phyloP scores from a whole-genome alignment of 164 flowering plant species.

The Amborella trichopoda region DNA sequence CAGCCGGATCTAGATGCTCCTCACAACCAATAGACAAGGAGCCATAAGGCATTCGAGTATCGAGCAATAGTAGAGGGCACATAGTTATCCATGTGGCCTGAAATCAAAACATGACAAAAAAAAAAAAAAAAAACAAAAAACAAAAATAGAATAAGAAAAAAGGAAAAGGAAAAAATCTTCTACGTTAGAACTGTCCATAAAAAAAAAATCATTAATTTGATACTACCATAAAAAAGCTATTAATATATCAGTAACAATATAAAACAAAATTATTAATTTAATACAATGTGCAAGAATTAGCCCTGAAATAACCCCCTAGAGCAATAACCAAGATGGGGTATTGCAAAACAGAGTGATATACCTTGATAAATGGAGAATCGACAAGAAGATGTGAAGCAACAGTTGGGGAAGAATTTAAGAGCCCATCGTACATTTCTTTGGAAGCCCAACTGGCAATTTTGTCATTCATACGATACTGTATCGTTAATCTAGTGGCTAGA shows the following conservation, averaged over 20 bases:
- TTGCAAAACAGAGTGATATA: conserved; percentile 15
- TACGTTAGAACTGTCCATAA: no score
- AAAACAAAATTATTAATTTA: neutral
- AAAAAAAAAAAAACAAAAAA: neutral
- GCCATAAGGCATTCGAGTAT: conserved; percentile 89
- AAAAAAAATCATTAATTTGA: no score
- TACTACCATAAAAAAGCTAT: no score
- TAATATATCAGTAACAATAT: no score
- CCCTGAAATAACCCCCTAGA: no score
- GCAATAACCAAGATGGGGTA: neutral
- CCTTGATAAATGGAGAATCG: conserved; percentile 87
- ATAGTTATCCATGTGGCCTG: conserved; percentile 93
- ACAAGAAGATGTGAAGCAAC: conserved; percentile 75
- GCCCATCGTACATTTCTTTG: conserved; percentile 85
- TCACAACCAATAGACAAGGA: conserved; percentile 80
- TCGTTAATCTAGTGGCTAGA: conserved; percentile 54
- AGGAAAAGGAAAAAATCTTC: neutral
- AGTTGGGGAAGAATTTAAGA: conserved; percentile 45
- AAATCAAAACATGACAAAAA: conserved; percentile 10
- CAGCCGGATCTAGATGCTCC: conserved; percentile 87
- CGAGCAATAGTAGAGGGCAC: conserved; percentile 81
- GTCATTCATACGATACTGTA: conserved; percentile 87
- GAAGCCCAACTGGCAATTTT: conserved; percentile 93
- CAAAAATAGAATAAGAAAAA: neutral
- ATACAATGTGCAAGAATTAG: no score